Evolutionary conservation across 352 stramenopile genomes (phyloP).

Genomic region (Phytophthora crassamura): DNA sequence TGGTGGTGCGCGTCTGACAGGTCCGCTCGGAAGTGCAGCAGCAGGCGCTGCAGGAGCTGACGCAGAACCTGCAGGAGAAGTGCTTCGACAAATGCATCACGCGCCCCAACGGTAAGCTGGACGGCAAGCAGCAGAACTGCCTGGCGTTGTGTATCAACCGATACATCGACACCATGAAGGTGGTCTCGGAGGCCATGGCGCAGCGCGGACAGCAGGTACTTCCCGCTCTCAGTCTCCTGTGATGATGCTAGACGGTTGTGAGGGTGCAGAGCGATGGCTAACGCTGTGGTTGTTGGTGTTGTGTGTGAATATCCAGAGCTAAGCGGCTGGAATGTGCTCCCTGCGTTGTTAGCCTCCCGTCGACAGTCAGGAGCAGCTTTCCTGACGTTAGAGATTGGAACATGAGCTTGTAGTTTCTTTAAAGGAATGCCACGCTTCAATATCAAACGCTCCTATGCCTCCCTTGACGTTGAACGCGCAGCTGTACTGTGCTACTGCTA

Average conservation of each 20-base stretch:
- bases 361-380: background rate
- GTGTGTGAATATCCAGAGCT: slow-evolving; percentile 14
- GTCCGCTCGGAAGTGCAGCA: slow-evolving; percentile 85
- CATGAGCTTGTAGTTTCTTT: slow-evolving; percentile 26
- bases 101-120: slow-evolving; percentile 79
- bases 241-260: background rate
- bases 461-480: background rate
- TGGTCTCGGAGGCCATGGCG: slow-evolving; percentile 85
- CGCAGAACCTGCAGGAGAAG: slow-evolving; percentile 89
- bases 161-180: slow-evolving; percentile 93
- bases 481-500: background rate
- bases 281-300: background rate
- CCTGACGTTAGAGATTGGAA: background rate
- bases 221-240: background rate
- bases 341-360: background rate
- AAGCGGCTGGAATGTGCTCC: slow-evolving; percentile 9
- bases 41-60: slow-evolving; percentile 87
- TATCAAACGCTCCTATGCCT: slow-evolving; percentile 23
- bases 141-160: slow-evolving; percentile 88
- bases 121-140: slow-evolving; percentile 93
- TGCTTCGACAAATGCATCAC: slow-evolving; percentile 93
- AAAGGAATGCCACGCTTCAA: slow-evolving; percentile 26
- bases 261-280: background rate
- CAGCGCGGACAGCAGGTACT: slow-evolving; percentile 70
- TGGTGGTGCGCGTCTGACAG: slow-evolving; percentile 37